These are phyloP conservation scores for Nasturtium officinale DNA, from an alignment of 345 rosid genomes.

Conservation along the genomic window DNA sequence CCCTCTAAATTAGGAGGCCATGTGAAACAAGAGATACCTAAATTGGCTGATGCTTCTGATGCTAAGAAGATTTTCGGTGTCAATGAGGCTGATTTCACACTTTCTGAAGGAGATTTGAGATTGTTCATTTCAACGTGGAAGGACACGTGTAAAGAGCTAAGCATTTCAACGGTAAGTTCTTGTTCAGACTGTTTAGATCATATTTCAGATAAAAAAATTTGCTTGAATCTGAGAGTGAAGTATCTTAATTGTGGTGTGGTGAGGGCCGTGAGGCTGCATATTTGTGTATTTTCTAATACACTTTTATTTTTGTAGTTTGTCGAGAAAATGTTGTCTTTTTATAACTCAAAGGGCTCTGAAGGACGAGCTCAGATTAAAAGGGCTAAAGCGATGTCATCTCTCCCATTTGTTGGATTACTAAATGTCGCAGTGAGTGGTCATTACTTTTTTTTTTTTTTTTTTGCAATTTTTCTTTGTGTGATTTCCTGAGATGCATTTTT, in stretches of 20 bases:
- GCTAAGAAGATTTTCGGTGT: slow-evolving; percentile 30
- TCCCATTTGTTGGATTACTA: slow-evolving; percentile 69
- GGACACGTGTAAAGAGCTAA: slow-evolving; percentile 67
- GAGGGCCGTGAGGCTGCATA: slow-evolving; percentile 8
- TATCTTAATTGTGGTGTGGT: slow-evolving; percentile 4
- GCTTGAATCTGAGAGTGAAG: slow-evolving; percentile 7
- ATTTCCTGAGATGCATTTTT: slow-evolving; percentile 12
- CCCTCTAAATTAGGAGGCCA: slow-evolving; percentile 49
- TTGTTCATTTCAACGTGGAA: slow-evolving; percentile 83
- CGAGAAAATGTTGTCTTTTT: slow-evolving; percentile 65
- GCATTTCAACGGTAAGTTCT: slow-evolving; percentile 56
- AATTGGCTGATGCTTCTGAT: slow-evolving; percentile 38
- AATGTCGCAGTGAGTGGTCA: slow-evolving; percentile 80
- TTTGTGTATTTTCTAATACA: slow-evolving; percentile 27
- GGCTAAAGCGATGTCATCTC: slow-evolving; percentile 43
- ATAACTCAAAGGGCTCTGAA: slow-evolving; percentile 44
- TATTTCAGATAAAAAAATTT: slow-evolving; percentile 1
- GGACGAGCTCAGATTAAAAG: slow-evolving; percentile 28
- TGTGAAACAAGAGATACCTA: slow-evolving; percentile 41
- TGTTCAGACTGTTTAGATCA: slow-evolving; percentile 23
- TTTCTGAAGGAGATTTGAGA: slow-evolving; percentile 51
- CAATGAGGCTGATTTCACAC: slow-evolving; percentile 52
- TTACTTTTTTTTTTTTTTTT: not conserved
- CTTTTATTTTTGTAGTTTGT: slow-evolving; percentile 55
- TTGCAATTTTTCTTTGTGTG: slow-evolving; percentile 22